phyloP scores from a whole-genome alignment of 495 filamentous ascomycete species.

The Penicillium salamii region DNA sequence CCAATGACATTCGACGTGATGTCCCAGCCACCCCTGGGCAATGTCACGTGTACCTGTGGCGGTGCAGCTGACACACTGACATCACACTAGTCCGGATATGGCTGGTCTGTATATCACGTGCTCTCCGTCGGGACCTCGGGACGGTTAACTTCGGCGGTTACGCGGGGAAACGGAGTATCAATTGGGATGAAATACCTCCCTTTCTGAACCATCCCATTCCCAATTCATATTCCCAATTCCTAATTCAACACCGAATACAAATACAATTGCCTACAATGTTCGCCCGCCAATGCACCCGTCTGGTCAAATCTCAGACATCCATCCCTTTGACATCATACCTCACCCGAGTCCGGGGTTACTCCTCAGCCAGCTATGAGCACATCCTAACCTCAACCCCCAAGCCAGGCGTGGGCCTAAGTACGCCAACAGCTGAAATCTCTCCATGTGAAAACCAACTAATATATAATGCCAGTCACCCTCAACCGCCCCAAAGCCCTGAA shows the following conservation, averaged over 20 bases:
- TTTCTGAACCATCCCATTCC: too few species aligned
- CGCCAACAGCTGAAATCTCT: not conserved
- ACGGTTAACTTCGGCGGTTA: conserved; percentile 31
- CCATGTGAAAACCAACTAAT: conserved; percentile 4
- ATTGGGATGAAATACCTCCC: conserved; percentile 4
- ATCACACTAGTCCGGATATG: not conserved
- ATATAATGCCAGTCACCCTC: conserved; percentile 70
- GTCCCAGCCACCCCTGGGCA: conserved; percentile 11
- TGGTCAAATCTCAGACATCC: conserved; percentile 56
- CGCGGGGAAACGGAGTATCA: conserved; percentile 30
- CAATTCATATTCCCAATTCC: not conserved
- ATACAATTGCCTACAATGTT: conserved; percentile 59
- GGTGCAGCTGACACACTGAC: not conserved
- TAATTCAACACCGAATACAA: not conserved
- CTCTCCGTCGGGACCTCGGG: conserved; percentile 32
- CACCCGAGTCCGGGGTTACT: conserved; percentile 54
- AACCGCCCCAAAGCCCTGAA: conserved; percentile 95
- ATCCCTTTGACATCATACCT: conserved; percentile 42
- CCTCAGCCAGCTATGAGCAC: conserved; percentile 70
- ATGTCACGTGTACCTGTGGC: conserved; percentile 19
- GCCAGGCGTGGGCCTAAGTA: conserved; percentile 87
- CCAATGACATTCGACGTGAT: conserved; percentile 22
- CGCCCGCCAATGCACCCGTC: conserved; percentile 54
- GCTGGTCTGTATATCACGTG: conserved; percentile 12
- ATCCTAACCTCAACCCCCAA: conserved; percentile 78